Evolutionary conservation across 2,329 filamentous ascomycete species (phyloP), one percentile per base, ranked within the genome.

Genomic region (Peltaster fructicola): DNA sequence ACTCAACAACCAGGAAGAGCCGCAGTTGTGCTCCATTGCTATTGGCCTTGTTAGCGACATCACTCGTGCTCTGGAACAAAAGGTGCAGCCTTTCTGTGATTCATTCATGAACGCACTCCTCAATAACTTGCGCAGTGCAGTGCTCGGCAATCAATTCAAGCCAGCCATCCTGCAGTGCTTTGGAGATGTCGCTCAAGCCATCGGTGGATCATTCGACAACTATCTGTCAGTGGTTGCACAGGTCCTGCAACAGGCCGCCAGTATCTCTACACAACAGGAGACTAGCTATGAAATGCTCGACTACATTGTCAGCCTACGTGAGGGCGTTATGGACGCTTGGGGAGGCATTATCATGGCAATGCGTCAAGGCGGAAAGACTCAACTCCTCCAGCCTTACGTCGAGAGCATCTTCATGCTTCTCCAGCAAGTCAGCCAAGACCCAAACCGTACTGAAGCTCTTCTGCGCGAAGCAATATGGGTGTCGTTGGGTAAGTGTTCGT

Each of bases 291-390:
- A 98, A 55, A 91, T 95, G 77, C 74, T 84, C 30, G 85, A 95
- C 54, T 98, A 98, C 49, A 75, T 98, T 40, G 70, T 91, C 36
- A 92, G 84, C 11, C 66, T 98, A 23, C 75, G 88, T 26, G 90
- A 98, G 50, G 88, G 85, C 40, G 95, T 98, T 39, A 92, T 95
- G 75, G 88, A 98, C 62, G 88, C 88, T 16, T 98, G 90, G 84
- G 82, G 84, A 43, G 88, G 88, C 38, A 88, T 92, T 38, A 82
- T 98, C 47, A 73, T 85, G 50, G 82, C 88, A 26, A 82, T 95
- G 75, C 91, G 88, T 61, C 57, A 65, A 25, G 79, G 74, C 44
- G 61, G 60, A 44, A 85, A 85, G 61, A 76, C 74, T 30, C 58
- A 68, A 49, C 57, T 69, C 19, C 64, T 93, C 15, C 67, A 74